Evolutionary conservation across 176 grass and related monocot species (phyloP), one percentile per base, ranked within the genome.

Genomic region (Olyra latifolia): DNA sequence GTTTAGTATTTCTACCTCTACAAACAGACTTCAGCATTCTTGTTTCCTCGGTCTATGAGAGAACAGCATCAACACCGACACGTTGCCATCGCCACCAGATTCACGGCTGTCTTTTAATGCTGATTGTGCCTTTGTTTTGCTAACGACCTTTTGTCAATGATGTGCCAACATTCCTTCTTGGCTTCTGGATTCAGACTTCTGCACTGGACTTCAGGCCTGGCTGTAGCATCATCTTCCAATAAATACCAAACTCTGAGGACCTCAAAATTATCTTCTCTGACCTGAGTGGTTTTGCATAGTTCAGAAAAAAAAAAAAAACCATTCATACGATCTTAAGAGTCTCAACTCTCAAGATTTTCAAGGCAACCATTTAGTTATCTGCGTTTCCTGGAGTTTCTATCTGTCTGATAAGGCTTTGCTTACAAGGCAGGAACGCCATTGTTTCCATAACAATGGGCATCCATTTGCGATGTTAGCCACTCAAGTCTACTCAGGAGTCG

Each of bases 131-230:
- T 0, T 48, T 52, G 43, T 72, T 50, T 2, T 43, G 54, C 19
- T 5, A 6, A 27, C 14, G 22, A 29, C 16, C 1, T n/a, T 9
- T 43, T 55, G 6, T 7, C 63, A 69, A 53, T 20, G 8, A 13
- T 62, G 66, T 57, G 84, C 63, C 84, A 58, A 68, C 78, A 10
- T 87, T 53, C 78, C 27, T 70, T 41, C 62, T 43, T 62, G 44
- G 12, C 71, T 82, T 77, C 54, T 55, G 71, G 42, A 43, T 76
- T 76, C 30, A 28, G 62, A 49, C 15, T 60, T 41, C 20, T 39
- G 52, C 50, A 10, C 6, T 68, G 70, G 15, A 80, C 24, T 67
- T 22, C 15, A 32, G 69, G 62, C 61, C 47, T 73, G 48, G 70
- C 6, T 61, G 17, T 40, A 38, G 40, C 79, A 70, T 60, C 40